Percentiles rank a stretch among this genome's conserved stretches.
Evolutionary conservation across 2,329 filamentous ascomycete genomes (phyloP).

Genomic region (Escovopsis sp.): DNA sequence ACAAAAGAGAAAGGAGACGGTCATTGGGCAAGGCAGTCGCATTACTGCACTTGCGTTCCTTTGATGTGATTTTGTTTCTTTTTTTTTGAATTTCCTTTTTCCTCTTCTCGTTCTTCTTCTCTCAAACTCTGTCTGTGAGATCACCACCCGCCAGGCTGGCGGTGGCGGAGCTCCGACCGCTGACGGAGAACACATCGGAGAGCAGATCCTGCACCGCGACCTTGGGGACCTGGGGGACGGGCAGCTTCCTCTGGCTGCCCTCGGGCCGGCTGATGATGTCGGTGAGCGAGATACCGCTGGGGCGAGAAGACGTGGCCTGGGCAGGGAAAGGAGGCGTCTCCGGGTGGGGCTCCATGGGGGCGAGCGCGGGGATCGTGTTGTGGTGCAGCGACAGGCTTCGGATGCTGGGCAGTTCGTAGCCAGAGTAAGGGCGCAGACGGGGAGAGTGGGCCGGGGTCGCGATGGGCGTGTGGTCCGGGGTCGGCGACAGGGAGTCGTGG

Average conservation of each 20-base stretch:
- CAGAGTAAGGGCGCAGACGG: conserved; percentile 65
- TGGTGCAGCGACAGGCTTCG: conserved; percentile 45
- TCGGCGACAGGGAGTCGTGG: conserved; percentile 87
- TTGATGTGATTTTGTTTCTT: too few species aligned
- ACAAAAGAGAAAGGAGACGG: too few species aligned
- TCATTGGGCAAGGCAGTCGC: too few species aligned
- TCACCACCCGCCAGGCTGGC: conserved; percentile 66
- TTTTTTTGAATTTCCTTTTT: too few species aligned
- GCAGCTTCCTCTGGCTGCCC: conserved; percentile 77
- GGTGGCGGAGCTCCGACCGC: conserved; percentile 61
- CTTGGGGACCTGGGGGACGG: conserved; percentile 81
- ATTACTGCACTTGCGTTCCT: too few species aligned
- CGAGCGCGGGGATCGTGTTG: conserved; percentile 39
- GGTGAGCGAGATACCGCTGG: conserved; percentile 63
- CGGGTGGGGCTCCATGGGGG: conserved; percentile 43
- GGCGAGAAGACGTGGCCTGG: conserved; percentile 35
- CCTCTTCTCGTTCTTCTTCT: background rate
- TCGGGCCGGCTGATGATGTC: conserved; percentile 89
- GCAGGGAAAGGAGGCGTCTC: conserved; percentile 27
- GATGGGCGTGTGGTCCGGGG: conserved; percentile 95
- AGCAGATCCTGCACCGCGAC: conserved; percentile 77
- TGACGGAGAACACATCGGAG: conserved; percentile 53
- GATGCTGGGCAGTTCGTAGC: conserved; percentile 72
- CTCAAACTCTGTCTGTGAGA: conserved; percentile 40
- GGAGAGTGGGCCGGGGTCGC: conserved; percentile 93